phyloP scores from a whole-genome alignment of 1,284 basidiomycete species.

The Anthracocystis setariae region DNA sequence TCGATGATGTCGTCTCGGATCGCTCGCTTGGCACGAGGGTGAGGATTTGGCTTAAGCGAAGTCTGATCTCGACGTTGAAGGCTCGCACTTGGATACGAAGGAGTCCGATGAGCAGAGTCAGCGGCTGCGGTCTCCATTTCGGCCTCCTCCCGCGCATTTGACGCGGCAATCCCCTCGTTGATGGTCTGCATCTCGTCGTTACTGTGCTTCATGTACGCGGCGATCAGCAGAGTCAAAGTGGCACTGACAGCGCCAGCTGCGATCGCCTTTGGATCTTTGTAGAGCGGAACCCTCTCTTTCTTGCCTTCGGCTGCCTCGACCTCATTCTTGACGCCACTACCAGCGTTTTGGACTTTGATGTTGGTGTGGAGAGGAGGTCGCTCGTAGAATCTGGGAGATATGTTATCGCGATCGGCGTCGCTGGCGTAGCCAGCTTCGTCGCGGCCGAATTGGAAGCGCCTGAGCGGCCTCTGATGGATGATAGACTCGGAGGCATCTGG shows the following conservation, averaged over 20 bases:
- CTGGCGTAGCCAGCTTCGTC: constrained; percentile 19
- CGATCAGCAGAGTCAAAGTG: neutral
- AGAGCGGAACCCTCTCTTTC: neutral
- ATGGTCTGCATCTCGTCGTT: constrained; percentile 4
- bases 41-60: neutral
- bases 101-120: constrained; percentile 5
- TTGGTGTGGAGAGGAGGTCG: constrained; percentile 9
- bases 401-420: constrained; percentile 9
- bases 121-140: constrained; percentile 6
- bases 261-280: constrained; percentile 12
- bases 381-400: neutral
- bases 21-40: neutral
- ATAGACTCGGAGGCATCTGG: too few relatives aligned
- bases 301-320: neutral
- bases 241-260: constrained; percentile 2
- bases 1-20: neutral
- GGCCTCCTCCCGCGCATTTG: constrained; percentile 4
- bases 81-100: neutral
- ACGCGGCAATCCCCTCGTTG: constrained; percentile 4
- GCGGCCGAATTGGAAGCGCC: constrained; percentile 11
- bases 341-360: neutral
- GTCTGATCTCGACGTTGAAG: neutral
- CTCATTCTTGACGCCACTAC: neutral
- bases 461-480: neutral
- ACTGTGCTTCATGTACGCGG: neutral